Base-by-base conservation (phyloP, 2,329 filamentous ascomycete species). In the Sarocladium brachiariae region DNA sequence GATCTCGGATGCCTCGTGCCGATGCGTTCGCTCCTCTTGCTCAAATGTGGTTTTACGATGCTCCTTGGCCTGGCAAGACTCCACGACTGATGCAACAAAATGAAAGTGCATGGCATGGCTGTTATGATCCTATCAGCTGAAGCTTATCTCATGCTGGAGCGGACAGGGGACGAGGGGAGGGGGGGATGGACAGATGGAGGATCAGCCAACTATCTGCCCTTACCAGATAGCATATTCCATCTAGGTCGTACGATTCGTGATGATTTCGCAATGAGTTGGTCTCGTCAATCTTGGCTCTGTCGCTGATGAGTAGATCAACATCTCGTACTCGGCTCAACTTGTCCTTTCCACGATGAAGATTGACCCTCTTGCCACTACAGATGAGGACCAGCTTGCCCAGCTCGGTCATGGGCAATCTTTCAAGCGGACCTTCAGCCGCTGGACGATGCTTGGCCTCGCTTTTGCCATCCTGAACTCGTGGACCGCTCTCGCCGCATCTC, bases 391-490 rank as follows among this genome's bases (percentile, higher is more conserved):
- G 16, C 37, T 39, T 9, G 41, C 27, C 21, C 23, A 27, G 41
- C 10, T 27, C 27, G 18, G 16, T 19, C 23, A 49, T 39, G 14
- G 37, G 7, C 16, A 23, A 8, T 23, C 16, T 7, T 39, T 77
- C 13, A 65, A 70, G 58, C 69, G 75, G 45, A 75, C 74, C 59
- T 77, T 77, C 53, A 74, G 71, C 52, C 69, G 68, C 58, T 51
- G 74, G 3, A 73, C 67, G 24, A 74, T 76, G 67, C 65, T 75
- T 2, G 72, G 72, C 8, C 65, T 75, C 21, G 71, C 71, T 8
- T 74, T 75, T 52, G 71, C 72, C 54, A 74, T 75, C 47, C 69
- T 76, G 54, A 75, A 75, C 63, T 72, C 68, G 51, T 75, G 73
- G 72, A 75, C 73, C 0, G 73, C 73, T 5, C 65, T 76, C 41